Evolutionary conservation across 176 grass and related monocot genomes (phyloP).

Genomic region (Chrysopogon serrulatus): DNA sequence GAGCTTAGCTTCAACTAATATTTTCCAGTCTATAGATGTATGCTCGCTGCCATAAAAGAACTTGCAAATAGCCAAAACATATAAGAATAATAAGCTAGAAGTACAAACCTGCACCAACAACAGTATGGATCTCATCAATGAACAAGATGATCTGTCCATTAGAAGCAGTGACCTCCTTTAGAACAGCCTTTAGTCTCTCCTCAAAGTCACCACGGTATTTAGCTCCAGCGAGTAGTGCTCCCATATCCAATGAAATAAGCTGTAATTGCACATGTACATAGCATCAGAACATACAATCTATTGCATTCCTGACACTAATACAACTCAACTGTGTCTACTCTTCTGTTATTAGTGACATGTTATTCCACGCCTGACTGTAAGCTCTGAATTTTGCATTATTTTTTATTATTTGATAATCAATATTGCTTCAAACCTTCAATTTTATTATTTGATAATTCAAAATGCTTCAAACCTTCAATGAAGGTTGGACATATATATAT

Average conservation of each 20-base stretch:
- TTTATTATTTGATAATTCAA: too few relatives aligned
- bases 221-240: constrained; percentile 84
- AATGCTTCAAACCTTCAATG: neutral
- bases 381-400: neutral
- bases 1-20: neutral
- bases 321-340: neutral
- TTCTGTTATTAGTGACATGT: neutral
- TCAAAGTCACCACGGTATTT: constrained; percentile 91
- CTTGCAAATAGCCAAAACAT: neutral
- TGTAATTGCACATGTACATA: constrained; percentile 16
- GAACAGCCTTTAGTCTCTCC: constrained; percentile 89
- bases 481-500: neutral
- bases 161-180: constrained; percentile 90
- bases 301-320: neutral
- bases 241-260: constrained; percentile 98
- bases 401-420: neutral
- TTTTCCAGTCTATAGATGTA: neutral
- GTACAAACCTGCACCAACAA: constrained; percentile 86
- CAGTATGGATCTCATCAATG: constrained; percentile 98
- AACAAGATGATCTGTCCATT: constrained; percentile 96
- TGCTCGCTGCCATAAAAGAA: neutral
- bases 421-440: too few relatives aligned
- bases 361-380: neutral
- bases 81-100: neutral
- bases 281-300: constrained; percentile 2